Base-by-base conservation (phyloP, 1,139 yeast species). In the Blastobotrys aristatus region DNA sequence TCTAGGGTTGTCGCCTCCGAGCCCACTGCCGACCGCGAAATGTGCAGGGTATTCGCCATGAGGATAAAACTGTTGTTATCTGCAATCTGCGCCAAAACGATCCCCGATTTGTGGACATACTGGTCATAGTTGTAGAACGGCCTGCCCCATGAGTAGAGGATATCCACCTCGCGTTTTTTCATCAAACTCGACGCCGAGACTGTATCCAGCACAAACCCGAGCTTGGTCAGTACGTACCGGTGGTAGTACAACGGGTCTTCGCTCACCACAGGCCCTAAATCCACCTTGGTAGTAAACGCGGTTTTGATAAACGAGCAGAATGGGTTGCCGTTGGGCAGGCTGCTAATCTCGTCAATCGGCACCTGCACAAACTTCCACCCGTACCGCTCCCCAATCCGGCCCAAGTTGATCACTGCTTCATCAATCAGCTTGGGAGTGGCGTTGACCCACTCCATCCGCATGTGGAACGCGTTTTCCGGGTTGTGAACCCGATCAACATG, bases 401-500 rank as follows among this genome's bases (percentile, higher is more conserved):
- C 78, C 85, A 97, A 84, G 45, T 79, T 78, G 36, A 76, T 82
- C 27, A 94, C 76, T n/a, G 88, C 73, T 57, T 92, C 97, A 57
- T 94, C 98, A 49, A 94, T 82, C 43, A 92, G 75, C 60, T 84
- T 85, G 0, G 95, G 85, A 0, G 97, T 88, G 0, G 96, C 82
- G 51, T 86, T 87, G 33, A 92, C 70, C 98, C 99, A 94, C 64
- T 92, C 97, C 26, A 92, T 68, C 46, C 96, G 73, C 32, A 94
- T 75, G 60, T 90, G 98, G 69, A 82, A 94, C 60, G 97, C 90
- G 60, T 90, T 95, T 53, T 88, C 95, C 0, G 97, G 97, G 61
- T 90, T 92, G 62, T 89, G 97, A 2, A 89, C 92, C 47, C 82
- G 75, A 63, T 94, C 98, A 60, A 87, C 86, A 65, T 92, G 97